These are phyloP conservation scores for Phoma herbarum DNA, from an alignment of 2,329 filamentous ascomycete genomes.

Conservation along the genomic window DNA sequence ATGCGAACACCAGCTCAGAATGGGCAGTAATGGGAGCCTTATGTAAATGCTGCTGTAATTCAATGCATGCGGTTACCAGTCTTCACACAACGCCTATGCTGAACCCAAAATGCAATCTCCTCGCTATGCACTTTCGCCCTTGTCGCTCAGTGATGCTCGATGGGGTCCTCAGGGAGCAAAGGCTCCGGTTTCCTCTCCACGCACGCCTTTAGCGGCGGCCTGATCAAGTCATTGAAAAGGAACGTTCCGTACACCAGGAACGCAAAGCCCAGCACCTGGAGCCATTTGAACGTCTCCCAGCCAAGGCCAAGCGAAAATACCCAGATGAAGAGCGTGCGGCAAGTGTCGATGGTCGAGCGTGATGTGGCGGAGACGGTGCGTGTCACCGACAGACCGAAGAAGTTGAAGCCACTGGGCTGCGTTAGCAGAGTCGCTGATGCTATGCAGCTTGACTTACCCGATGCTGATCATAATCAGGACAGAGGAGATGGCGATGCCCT, in stretches of 20 bases:
- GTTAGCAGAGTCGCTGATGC: constrained; percentile 22
- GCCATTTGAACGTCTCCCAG: constrained; percentile 98
- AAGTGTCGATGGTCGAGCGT: constrained; percentile 95
- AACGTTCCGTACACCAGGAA: constrained; percentile 96
- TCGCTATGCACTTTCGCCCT: neutral
- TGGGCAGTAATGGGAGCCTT: neutral
- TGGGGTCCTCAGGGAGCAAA: constrained; percentile 81
- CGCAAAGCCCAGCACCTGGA: constrained; percentile 88
- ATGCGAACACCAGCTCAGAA: neutral
- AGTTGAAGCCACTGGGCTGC: constrained; percentile 85
- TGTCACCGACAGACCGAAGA: constrained; percentile 95
- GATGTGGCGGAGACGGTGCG: constrained; percentile 89
- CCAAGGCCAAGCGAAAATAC: constrained; percentile 89
- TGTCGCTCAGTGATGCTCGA: constrained; percentile 69
- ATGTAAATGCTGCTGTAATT: neutral
- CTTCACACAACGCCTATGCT: constrained; percentile 9
- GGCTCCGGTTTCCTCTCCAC: constrained; percentile 66
- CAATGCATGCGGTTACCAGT: neutral
- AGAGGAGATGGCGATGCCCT: constrained; percentile 76
- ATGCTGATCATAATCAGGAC: constrained; percentile 97
- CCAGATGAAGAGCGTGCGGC: constrained; percentile 98
- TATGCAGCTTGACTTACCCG: constrained; percentile 68
- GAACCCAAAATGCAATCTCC: neutral
- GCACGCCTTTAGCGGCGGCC: constrained; percentile 77
- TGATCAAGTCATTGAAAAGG: constrained; percentile 92